phyloP scores from a whole-genome alignment of 345 rosid genomes.

The Populus simonii region DNA sequence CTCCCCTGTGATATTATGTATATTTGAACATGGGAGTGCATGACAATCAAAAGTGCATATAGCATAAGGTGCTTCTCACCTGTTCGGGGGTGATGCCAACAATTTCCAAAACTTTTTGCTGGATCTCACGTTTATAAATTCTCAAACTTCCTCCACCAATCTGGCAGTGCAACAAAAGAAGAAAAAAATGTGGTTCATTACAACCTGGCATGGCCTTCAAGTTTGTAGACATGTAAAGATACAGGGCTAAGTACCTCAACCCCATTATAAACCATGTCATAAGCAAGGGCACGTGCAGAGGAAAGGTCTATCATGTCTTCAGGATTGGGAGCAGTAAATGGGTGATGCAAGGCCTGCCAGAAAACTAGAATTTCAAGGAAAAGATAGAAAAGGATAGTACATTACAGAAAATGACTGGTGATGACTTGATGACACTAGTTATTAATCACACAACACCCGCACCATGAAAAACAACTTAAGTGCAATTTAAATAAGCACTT shows the following conservation, averaged over 20 bases:
- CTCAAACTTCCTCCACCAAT: conserved; percentile 99
- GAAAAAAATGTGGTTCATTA: not conserved
- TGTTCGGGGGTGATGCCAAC: conserved; percentile 75
- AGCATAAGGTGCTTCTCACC: conserved; percentile 36
- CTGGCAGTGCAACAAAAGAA: conserved; percentile 36
- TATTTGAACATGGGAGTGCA: not conserved
- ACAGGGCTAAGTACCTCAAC: conserved; percentile 61
- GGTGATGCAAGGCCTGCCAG: conserved; percentile 89
- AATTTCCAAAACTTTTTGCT: conserved; percentile 78
- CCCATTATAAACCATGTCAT: conserved; percentile 97
- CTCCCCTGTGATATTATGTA: not conserved
- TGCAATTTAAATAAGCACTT: not conserved
- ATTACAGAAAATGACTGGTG: not conserved
- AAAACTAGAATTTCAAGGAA: conserved; percentile 10
- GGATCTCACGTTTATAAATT: conserved; percentile 82
- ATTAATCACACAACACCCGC: not conserved
- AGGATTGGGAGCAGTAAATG: conserved; percentile 93
- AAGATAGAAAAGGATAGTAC: not conserved
- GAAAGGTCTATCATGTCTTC: conserved; percentile 82
- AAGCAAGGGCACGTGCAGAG: conserved; percentile 91
- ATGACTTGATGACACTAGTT: not conserved
- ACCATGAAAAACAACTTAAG: not conserved
- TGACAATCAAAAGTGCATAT: not conserved
- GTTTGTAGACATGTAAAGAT: not conserved
- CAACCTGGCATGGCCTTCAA: not conserved